Conservation (phyloP, 257 asterid genomes). For the Anisodus tanguticus region DNA sequence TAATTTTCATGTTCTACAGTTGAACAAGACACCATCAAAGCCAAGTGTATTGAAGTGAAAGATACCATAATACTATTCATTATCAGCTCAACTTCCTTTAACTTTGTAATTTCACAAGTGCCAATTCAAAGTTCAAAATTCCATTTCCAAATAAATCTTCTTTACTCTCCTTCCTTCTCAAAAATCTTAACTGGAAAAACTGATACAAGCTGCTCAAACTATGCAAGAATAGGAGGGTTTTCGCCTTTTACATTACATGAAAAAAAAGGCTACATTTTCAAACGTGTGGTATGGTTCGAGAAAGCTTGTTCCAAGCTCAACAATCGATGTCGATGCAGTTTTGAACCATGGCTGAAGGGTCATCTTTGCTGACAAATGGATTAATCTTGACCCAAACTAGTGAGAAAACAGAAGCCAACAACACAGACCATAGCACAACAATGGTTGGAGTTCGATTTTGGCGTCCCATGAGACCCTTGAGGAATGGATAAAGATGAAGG, state of each 20-base stretch:
- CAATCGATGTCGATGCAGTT: conserved; percentile 89
- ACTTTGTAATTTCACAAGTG: background rate
- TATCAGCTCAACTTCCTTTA: conserved; percentile 8
- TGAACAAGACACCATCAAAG: background rate
- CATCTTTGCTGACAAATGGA: conserved; percentile 69
- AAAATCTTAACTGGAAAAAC: background rate
- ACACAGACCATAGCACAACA: conserved; percentile 88
- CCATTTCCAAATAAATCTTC: background rate
- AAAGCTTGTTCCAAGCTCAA: conserved; percentile 42
- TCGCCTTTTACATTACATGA: background rate
- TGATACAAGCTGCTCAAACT: conserved; percentile 10
- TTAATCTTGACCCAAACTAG: conserved; percentile 95
- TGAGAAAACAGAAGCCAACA: conserved; percentile 91
- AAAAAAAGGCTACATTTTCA: conserved; percentile 1
- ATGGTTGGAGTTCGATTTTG: conserved; percentile 94
- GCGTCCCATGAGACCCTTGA: conserved; percentile 92
- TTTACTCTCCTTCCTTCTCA: background rate
- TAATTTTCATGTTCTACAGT: background rate
- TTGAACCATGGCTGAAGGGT: conserved; percentile 55
- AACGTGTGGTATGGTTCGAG: background rate
- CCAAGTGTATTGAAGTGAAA: background rate
- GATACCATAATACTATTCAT: background rate
- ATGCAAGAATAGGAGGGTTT: background rate
- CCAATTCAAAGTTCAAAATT: background rate
- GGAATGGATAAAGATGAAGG: conserved; percentile 86